Percentiles rank a stretch among this genome's conserved stretches.
These are phyloP conservation scores for Pulchroboletus neoregius DNA, from an alignment of 1,284 basidiomycete genomes.

Conservation along the genomic window DNA sequence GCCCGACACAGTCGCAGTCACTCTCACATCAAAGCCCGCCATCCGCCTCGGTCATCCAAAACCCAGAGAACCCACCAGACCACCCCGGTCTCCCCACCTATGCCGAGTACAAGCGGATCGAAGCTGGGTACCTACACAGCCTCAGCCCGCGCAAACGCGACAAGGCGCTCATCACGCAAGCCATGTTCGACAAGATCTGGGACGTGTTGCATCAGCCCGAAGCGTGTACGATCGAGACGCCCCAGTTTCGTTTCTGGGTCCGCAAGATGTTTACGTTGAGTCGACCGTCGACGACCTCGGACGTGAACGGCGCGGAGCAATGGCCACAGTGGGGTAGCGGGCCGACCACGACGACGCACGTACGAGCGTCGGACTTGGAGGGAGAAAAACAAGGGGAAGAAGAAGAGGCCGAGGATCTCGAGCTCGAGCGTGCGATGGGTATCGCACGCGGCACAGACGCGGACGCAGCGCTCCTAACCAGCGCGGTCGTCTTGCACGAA, in stretches of 20 bases:
- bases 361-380: background rate
- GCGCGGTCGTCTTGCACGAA: conserved; percentile 57
- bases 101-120: conserved; percentile 52
- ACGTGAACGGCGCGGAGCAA: background rate
- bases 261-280: conserved; percentile 70
- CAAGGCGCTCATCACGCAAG: conserved; percentile 68
- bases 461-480: background rate
- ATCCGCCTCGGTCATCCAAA: conserved; percentile 2
- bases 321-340: background rate
- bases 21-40: background rate
- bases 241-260: conserved; percentile 77
- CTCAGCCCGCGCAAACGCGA: conserved; percentile 56
- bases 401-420: conserved; percentile 15
- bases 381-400: background rate
- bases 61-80: conserved; percentile 23
- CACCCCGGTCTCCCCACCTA: conserved; percentile 54
- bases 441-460: conserved; percentile 4
- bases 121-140: conserved; percentile 50
- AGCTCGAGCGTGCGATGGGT: conserved; percentile 22
- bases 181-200: conserved; percentile 66
- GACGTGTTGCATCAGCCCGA: conserved; percentile 53
- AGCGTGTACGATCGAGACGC: conserved; percentile 41
- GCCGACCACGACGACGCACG: background rate
- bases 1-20: conserved; percentile 4
- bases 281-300: conserved; percentile 20